phyloP scores from a whole-genome alignment of 345 rosid species.

The Murraya paniculata region DNA sequence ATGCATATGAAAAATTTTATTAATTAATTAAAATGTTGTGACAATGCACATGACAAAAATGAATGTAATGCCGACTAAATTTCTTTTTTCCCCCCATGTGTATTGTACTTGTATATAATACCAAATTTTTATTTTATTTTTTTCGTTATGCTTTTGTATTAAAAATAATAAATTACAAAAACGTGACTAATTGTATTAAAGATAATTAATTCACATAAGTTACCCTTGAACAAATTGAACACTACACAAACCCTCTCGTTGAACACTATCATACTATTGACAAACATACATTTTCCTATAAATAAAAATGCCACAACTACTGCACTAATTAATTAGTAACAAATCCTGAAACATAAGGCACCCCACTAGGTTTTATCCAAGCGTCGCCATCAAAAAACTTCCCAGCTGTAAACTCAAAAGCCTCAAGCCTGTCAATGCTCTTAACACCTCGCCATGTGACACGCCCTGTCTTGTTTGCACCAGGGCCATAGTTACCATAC shows the following conservation, averaged over 20 bases:
- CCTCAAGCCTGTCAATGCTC: slow-evolving; percentile 31
- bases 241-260: not conserved
- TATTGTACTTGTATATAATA: no score
- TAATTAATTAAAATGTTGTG: no score
- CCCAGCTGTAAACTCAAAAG: slow-evolving; percentile 35
- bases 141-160: no score
- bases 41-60: no score
- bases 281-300: not conserved
- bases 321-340: not conserved
- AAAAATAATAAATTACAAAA: no score
- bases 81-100: no score
- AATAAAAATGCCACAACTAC: not conserved
- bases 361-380: slow-evolving; percentile 51
- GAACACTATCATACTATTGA: not conserved
- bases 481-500: slow-evolving; percentile 62
- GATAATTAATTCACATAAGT: no score
- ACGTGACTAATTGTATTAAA: no score
- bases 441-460: slow-evolving; percentile 68
- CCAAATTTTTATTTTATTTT: no score
- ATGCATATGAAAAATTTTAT: no score
- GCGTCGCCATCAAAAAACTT: slow-evolving; percentile 37
- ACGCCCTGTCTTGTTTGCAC: slow-evolving; percentile 36
- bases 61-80: no score
- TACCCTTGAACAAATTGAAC: not conserved
- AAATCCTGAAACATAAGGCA: slow-evolving; percentile 46